A percentile compares a stretch with the other conserved stretches of the same genome.
These are phyloP conservation scores for Hortaea werneckii DNA, from an alignment of 2,329 filamentous ascomycete genomes.

Conservation along the genomic window DNA sequence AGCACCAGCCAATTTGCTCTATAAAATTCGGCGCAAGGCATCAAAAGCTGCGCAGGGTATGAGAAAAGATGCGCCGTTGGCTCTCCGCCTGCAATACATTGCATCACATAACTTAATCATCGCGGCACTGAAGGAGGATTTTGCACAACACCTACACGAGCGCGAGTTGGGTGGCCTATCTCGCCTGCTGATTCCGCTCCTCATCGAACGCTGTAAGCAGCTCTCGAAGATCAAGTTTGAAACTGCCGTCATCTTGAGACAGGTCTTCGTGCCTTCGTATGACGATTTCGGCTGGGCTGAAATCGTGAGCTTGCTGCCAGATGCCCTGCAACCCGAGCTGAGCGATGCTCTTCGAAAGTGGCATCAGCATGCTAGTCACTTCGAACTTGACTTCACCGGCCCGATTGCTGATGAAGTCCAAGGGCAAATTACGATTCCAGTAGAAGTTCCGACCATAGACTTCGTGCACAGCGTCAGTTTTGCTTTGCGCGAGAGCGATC, in stretches of 20 bases:
- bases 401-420: conserved; percentile 22
- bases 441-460: conserved; percentile 75
- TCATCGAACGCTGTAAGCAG: conserved; percentile 38
- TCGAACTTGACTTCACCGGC: conserved; percentile 17
- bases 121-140: conserved; percentile 35
- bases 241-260: conserved; percentile 42
- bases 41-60: conserved; percentile 13
- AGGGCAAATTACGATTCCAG: conserved; percentile 65
- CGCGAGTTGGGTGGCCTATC: conserved; percentile 38
- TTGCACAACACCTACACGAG: conserved; percentile 36
- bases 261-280: conserved; percentile 42
- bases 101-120: conserved; percentile 65
- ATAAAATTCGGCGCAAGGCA: conserved; percentile 58
- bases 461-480: conserved; percentile 63
- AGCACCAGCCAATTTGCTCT: conserved; percentile 71
- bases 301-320: conserved; percentile 42
- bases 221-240: conserved; percentile 42
- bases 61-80: conserved; percentile 38
- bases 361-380: conserved; percentile 35
- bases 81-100: conserved; percentile 64
- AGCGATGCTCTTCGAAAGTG: conserved; percentile 45
- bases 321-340: conserved; percentile 33
- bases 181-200: conserved; percentile 42
- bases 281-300: conserved; percentile 45
- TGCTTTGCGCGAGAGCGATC: neutral